phyloP scores from a whole-genome alignment of 768 basidiomycete species.

The Lentinula lateritia region DNA sequence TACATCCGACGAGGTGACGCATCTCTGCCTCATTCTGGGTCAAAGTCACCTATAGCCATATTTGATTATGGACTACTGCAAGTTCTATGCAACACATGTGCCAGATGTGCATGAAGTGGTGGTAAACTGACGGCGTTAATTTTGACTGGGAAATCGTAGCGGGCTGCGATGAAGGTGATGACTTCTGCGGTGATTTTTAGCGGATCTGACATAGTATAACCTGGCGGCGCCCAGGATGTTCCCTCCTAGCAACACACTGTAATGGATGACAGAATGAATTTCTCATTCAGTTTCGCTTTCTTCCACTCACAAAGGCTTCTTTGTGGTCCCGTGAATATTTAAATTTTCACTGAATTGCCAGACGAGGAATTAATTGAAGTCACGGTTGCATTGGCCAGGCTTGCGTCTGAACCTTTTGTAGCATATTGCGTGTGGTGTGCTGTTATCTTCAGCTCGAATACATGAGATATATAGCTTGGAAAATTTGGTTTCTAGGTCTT shows the following conservation, averaged over 20 bases:
- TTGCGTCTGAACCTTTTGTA: not conserved
- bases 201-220: not conserved
- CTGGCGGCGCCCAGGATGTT: not conserved
- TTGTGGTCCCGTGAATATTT: not conserved
- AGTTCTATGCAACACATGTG: too few species aligned
- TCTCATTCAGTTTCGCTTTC: not conserved
- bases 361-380: not conserved
- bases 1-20: too few species aligned
- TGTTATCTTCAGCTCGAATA: too few species aligned
- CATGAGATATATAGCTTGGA: too few species aligned
- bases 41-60: too few species aligned
- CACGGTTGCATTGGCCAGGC: not conserved
- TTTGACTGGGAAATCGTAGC: not conserved
- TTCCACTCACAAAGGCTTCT: not conserved
- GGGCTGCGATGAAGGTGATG: not conserved
- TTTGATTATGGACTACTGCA: too few species aligned
- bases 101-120: too few species aligned
- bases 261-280: not conserved
- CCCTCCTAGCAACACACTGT: not conserved
- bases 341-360: not conserved
- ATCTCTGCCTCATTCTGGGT: too few species aligned
- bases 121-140: not conserved
- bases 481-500: too few species aligned
- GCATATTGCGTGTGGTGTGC: too few species aligned
- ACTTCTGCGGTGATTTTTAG: not conserved